Percentiles rank a stretch among this genome's conserved stretches.
These are phyloP conservation scores for Phytophthora aleatoria DNA, from an alignment of 352 stramenopile species.

Conservation along the genomic window DNA sequence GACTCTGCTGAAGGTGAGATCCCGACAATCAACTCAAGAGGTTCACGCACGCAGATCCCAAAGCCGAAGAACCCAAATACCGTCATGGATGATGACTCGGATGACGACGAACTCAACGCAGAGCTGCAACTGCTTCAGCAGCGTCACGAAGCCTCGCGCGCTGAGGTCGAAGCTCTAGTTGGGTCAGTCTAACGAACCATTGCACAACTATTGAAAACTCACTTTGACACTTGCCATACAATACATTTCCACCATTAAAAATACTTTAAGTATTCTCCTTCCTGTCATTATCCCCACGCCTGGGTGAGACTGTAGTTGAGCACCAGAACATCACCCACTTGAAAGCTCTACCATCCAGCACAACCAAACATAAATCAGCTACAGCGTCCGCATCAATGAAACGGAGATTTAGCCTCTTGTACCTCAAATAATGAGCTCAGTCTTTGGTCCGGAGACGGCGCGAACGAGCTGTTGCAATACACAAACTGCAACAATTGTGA, in stretches of 20 bases:
- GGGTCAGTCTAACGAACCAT: constrained; percentile 21
- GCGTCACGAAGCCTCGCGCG: constrained; percentile 69
- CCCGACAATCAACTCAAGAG: neutral
- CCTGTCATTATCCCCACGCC: constrained; percentile 64
- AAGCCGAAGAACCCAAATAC: constrained; percentile 43
- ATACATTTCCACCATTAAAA: neutral
- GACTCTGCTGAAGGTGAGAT: constrained; percentile 28
- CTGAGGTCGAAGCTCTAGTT: constrained; percentile 79
- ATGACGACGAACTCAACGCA: constrained; percentile 61
- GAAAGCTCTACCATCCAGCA: constrained; percentile 62
- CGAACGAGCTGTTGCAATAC: constrained; percentile 89
- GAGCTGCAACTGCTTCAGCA: constrained; percentile 76
- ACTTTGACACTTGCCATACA: neutral
- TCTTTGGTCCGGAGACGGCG: constrained; percentile 80
- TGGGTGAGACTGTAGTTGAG: constrained; percentile 89
- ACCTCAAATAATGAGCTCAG: constrained; percentile 82
- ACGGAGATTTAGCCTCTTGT: neutral
- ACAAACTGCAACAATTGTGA: constrained; percentile 59
- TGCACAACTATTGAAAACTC: no score
- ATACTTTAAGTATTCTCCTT: neutral
- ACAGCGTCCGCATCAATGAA: neutral
- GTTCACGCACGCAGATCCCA: neutral
- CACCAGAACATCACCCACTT: constrained; percentile 79
- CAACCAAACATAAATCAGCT: neutral
- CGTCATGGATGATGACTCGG: constrained; percentile 59